phyloP scores from a whole-genome alignment of 106 monocot genomes.

The Narthecium ossifragum region DNA sequence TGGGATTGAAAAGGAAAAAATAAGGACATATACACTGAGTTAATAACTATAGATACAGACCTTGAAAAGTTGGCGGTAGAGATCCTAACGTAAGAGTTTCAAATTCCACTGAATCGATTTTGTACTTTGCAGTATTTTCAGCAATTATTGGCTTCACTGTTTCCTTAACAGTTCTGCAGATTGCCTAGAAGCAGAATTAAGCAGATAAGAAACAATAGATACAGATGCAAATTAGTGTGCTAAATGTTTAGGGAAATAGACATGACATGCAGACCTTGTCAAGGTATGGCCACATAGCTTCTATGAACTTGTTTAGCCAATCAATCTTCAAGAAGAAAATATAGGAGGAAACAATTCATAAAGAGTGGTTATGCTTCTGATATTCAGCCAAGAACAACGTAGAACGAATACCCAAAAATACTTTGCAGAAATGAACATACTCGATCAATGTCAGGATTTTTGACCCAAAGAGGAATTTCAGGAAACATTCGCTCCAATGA shows the following conservation, averaged over 20 bases:
- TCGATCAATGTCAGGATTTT: conserved; percentile 78
- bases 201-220: too few relatives aligned
- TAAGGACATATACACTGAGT: neutral
- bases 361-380: too few relatives aligned
- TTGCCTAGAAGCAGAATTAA: conserved; percentile 42
- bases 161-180: conserved; percentile 73
- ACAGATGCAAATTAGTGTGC: too few relatives aligned
- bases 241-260: neutral
- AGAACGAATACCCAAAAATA: neutral
- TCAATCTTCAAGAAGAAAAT: conserved; percentile 54
- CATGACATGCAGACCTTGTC: conserved; percentile 62
- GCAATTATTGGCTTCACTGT: conserved; percentile 88
- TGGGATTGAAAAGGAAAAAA: neutral
- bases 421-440: conserved; percentile 24
- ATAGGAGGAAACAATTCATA: neutral
- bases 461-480: conserved; percentile 71
- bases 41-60: conserved; percentile 31
- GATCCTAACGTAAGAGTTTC: conserved; percentile 75
- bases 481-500: conserved; percentile 51
- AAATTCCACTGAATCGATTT: conserved; percentile 94
- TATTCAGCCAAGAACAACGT: neutral
- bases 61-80: conserved; percentile 88
- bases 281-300: conserved; percentile 89
- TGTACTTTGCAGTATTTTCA: conserved; percentile 75
- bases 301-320: conserved; percentile 90